phyloP scores from a whole-genome alignment of 2,329 filamentous ascomycete species.

The Penicillium sclerotigenum region DNA sequence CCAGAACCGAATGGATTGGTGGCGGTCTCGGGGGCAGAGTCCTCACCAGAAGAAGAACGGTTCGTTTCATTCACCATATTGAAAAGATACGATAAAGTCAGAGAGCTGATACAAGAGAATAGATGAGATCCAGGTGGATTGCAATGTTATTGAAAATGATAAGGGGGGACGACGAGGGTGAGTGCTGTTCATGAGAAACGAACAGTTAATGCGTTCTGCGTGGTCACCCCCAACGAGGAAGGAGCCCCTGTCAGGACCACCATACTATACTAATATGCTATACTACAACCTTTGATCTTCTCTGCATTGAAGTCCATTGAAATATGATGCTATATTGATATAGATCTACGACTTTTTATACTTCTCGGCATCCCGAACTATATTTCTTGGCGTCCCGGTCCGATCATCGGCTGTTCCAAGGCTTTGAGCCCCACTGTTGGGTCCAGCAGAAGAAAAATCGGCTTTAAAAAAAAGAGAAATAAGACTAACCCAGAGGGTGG shows the following conservation, averaged over 20 bases:
- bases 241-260: background rate
- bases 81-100: background rate
- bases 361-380: conserved; percentile 7
- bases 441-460: conserved; percentile 15
- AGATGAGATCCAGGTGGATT: background rate
- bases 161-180: background rate
- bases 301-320: background rate
- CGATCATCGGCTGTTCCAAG: conserved; percentile 20
- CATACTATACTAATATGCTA: background rate
- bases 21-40: background rate
- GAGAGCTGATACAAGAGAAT: background rate
- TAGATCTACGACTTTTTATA: background rate
- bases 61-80: background rate
- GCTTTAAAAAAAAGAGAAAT: background rate
- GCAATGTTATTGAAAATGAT: background rate
- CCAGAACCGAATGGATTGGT: background rate
- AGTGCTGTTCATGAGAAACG: background rate
- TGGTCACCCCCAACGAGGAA: background rate
- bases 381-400: conserved; percentile 19
- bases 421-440: conserved; percentile 16
- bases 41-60: background rate
- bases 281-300: background rate
- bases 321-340: background rate
- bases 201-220: background rate
- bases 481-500: background rate